Base-by-base conservation (phyloP, 768 basidiomycete genomes). In the Lentinula guzmanii region DNA sequence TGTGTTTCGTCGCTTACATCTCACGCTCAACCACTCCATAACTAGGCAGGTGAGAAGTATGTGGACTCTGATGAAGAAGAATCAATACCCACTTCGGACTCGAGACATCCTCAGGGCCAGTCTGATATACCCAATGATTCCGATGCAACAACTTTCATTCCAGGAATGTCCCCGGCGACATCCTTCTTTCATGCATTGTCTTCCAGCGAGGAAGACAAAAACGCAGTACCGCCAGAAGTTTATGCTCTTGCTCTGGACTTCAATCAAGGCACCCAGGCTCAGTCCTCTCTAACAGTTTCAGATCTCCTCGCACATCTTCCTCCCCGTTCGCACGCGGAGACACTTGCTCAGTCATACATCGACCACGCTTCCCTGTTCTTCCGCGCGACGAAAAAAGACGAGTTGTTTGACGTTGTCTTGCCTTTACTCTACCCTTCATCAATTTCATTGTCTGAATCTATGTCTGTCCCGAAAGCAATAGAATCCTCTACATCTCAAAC, bases 341-440 rank as follows among this genome's bases (percentile, higher is more conserved):
- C 70, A 9, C 72, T 83, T 6, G 73, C 74, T 62, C 72, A 79
- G 33, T 74, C 71, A 0, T 85, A 80, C 58, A 67, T 82, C 60
- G 65, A 72, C 21, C 82, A 83, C 50, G 82, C 73, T 2, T 67
- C 79, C 4, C 77, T 75, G 61, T 82, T 83, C 69, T 82, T 82
- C 69, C 72, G 81, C 9, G 79, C 82, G 0, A 74, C 84, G 68
- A 79, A 79, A 60, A 68, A 72, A 35, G 79, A 82, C 35, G 82
- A 85, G 60, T 68, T 84, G 1, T 63, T 79, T 39, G 72, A 77
- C 7, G 63, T 66, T 1, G 68, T 81, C 13, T 64, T 83, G 5
- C 76, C 78, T 11, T 57, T 64, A 5, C 69, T 82, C 1, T 84
- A 83, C 65, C 28, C 56, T 16, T 34, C 41, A 16, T 10, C 28